A percentile compares a stretch with the other conserved stretches of the same genome.
Evolutionary conservation across 768 basidiomycete species (phyloP).

Genomic region (Mycena galericulata): DNA sequence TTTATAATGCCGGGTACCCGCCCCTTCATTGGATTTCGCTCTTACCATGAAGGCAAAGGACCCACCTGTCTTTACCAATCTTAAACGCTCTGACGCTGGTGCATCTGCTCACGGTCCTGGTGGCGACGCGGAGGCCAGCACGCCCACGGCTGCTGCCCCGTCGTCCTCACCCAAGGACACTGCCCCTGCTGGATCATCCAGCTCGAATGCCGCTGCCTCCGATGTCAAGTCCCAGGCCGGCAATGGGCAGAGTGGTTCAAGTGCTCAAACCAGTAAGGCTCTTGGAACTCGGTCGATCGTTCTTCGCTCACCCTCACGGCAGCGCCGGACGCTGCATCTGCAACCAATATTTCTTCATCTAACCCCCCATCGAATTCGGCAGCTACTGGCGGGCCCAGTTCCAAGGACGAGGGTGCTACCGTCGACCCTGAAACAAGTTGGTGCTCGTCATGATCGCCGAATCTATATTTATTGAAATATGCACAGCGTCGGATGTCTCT

Average conservation of each 20-base stretch:
- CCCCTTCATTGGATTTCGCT: slow-evolving; percentile 3
- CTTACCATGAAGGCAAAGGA: slow-evolving; percentile 32
- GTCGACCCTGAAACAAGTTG: background rate
- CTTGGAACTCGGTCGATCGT: background rate
- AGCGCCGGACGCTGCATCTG: slow-evolving; percentile 10
- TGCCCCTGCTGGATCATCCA: background rate
- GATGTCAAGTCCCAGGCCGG: background rate
- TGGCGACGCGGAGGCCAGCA: slow-evolving; percentile 12
- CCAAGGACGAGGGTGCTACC: slow-evolving; percentile 11
- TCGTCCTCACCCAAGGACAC: slow-evolving; percentile 20
- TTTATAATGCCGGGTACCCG: slow-evolving; percentile 16
- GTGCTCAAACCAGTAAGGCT: background rate
- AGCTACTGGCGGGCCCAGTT: slow-evolving; percentile 31
- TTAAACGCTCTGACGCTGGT: slow-evolving; percentile 20
- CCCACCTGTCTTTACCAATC: slow-evolving; percentile 31
- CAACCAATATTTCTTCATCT: slow-evolving; percentile 1
- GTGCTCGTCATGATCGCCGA: background rate
- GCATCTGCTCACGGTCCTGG: slow-evolving; percentile 23
- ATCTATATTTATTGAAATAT: background rate
- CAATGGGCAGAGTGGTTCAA: slow-evolving; percentile 16
- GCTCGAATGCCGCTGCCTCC: background rate
- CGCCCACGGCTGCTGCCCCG: slow-evolving; percentile 9
- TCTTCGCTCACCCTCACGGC: background rate
- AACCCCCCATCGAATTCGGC: slow-evolving; percentile 25
- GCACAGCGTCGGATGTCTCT: slow-evolving; percentile 1